Evolutionary conservation across 2,329 filamentous ascomycete genomes (phyloP).

Genomic region (Biscogniauxia sp.): DNA sequence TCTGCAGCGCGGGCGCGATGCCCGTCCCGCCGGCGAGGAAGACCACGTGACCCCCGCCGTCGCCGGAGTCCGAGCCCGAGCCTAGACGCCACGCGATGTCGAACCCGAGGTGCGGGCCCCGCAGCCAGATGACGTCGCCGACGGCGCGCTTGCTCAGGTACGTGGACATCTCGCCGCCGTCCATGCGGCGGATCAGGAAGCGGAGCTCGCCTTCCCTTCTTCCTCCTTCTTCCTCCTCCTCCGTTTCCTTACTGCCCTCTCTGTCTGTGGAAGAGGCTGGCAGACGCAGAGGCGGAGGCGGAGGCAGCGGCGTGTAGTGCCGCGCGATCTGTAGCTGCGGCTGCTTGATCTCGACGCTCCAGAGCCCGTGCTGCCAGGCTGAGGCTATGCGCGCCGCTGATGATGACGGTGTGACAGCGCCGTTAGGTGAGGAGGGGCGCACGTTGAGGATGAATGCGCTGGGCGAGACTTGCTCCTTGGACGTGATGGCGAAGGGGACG

Average conservation of each 20-base stretch:
- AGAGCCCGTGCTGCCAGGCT: conserved; percentile 65
- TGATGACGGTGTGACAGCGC: conserved; percentile 1
- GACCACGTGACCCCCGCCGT: conserved; percentile 50
- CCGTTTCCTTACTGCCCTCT: conserved; percentile 23
- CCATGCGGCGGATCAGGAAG: conserved; percentile 76
- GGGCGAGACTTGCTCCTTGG: conserved; percentile 61
- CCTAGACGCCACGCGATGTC: conserved; percentile 40
- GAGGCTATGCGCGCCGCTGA: conserved; percentile 26
- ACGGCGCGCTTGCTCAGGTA: conserved; percentile 68
- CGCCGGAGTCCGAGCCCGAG: too few species aligned
- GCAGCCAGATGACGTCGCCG: conserved; percentile 67
- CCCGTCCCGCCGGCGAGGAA: conserved; percentile 93
- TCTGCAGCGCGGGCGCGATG: conserved; percentile 84
- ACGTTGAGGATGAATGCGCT: conserved; percentile 69
- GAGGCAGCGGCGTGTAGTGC: conserved; percentile 80
- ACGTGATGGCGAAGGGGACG: conserved; percentile 62
- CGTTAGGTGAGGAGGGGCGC: conserved; percentile 25
- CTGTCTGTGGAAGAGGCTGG: too few species aligned
- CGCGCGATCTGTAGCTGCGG: conserved; percentile 89
- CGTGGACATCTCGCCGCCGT: conserved; percentile 78
- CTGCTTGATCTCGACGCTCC: conserved; percentile 92
- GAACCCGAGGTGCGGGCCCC: conserved; percentile 76
- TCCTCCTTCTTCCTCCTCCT: conserved; percentile 28
- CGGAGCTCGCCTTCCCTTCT: conserved; percentile 46
- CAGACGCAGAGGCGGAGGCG: conserved; percentile 42